phyloP scores from a whole-genome alignment of 192 early-diverging fungal species.

The Cetraspora pellucida region DNA sequence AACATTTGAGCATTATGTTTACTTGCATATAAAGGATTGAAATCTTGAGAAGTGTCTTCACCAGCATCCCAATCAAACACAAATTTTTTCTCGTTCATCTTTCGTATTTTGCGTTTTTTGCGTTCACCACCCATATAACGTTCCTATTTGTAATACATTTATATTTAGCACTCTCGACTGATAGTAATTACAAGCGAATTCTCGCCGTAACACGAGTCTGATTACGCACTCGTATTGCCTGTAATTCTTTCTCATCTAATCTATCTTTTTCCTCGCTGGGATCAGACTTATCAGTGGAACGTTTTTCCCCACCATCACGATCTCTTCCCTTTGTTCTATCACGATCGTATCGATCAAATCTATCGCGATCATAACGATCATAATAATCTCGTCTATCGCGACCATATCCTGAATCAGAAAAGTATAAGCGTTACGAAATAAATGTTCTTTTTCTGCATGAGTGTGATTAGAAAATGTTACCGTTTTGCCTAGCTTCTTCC shows the following conservation, averaged over 20 bases:
- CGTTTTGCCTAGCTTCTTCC: slow-evolving; percentile 48
- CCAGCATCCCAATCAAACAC: slow-evolving; percentile 96
- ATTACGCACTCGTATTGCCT: slow-evolving; percentile 13
- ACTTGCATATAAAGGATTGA: slow-evolving; percentile 87
- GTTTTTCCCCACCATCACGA: not conserved
- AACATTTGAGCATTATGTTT: slow-evolving; percentile 73
- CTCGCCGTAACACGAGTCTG: not conserved
- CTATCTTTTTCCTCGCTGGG: not conserved
- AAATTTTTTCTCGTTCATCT: slow-evolving; percentile 92
- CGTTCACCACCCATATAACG: slow-evolving; percentile 87
- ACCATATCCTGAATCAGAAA: slow-evolving; percentile 7
- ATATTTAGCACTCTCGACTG: not conserved
- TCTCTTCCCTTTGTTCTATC: slow-evolving; percentile 28
- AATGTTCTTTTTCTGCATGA: not conserved
- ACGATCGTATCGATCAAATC: slow-evolving; percentile 34
- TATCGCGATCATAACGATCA: slow-evolving; percentile 41
- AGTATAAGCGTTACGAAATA: not conserved
- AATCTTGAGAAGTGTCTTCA: slow-evolving; percentile 94
- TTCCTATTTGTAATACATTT: slow-evolving; percentile 44
- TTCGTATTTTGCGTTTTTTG: slow-evolving; percentile 72
- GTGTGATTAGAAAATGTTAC: slow-evolving; percentile 1
- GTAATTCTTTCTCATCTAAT: slow-evolving; percentile 32
- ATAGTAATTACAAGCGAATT: not conserved
- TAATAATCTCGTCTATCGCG: slow-evolving; percentile 32
- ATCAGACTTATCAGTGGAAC: slow-evolving; percentile 1